A percentile compares a stretch with the other conserved stretches of the same genome.
phyloP scores from a whole-genome alignment of 116 monocot genomes.

The Iris pallida region DNA sequence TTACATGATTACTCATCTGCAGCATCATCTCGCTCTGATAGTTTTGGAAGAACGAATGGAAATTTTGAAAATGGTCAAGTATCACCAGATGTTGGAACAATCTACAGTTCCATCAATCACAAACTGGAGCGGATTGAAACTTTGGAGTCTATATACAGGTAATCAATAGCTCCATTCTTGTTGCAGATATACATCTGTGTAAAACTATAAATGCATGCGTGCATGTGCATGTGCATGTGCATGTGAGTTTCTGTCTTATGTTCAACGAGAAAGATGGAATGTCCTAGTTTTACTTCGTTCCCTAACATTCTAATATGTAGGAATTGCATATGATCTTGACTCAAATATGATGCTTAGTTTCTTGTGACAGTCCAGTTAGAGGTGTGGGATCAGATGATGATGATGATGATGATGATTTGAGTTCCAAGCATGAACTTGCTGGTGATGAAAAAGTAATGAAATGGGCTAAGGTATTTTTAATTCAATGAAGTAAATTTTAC shows the following conservation, averaged over 20 bases:
- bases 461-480: conserved; percentile 83
- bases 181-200: too few relatives aligned
- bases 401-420: conserved; percentile 44
- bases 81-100: conserved; percentile 47
- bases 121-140: conserved; percentile 54
- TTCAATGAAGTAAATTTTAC: background rate
- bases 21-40: conserved; percentile 70
- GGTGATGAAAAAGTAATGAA: conserved; percentile 80
- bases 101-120: conserved; percentile 13
- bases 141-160: conserved; percentile 85
- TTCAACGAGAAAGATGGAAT: too few relatives aligned
- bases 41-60: conserved; percentile 59
- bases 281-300: too few relatives aligned
- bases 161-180: conserved; percentile 1
- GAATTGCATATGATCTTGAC: background rate
- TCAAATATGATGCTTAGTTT: conserved; percentile 18
- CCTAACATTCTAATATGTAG: too few relatives aligned
- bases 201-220: too few relatives aligned
- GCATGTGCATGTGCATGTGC: too few relatives aligned
- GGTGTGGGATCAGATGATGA: conserved; percentile 69
- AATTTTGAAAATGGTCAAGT: conserved; percentile 53
- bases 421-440: conserved; percentile 42
- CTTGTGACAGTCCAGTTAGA: conserved; percentile 83
- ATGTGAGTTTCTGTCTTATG: too few relatives aligned
- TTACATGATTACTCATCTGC: conserved; percentile 74